Conservation (phyloP, 768 basidiomycete species). For the Termitomyces sp. region DNA sequence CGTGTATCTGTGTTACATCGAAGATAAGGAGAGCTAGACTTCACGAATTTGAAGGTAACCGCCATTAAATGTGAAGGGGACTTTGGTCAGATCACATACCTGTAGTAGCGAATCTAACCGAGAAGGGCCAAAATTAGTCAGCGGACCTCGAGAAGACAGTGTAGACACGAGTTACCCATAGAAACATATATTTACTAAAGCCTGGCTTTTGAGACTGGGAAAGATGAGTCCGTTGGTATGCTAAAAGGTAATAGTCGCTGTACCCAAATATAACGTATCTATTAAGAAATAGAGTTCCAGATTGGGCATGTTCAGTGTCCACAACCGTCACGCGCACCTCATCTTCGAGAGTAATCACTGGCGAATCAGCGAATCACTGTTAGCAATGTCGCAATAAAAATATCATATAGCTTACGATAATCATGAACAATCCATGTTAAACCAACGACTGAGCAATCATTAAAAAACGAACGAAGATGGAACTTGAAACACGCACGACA, state of each 20-base stretch:
- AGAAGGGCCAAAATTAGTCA: neutral
- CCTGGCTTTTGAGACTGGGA: constrained; percentile 30
- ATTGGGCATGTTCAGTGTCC: neutral
- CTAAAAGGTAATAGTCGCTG: neutral
- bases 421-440: constrained; percentile 38
- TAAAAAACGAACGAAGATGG: neutral
- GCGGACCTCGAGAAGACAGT: neutral
- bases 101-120: constrained; percentile 42
- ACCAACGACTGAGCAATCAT: constrained; percentile 21
- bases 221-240: neutral
- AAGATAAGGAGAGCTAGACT: constrained; percentile 40
- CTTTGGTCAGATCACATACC: neutral
- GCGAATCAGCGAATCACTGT: neutral
- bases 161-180: constrained; percentile 29
- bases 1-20: constrained; percentile 43
- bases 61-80: neutral
- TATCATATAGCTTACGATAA: constrained; percentile 23
- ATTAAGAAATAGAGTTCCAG: neutral
- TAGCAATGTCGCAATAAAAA: neutral
- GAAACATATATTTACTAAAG: constrained; percentile 37
- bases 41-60: neutral
- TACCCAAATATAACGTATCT: constrained; percentile 41
- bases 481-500: constrained; percentile 12
- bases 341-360: constrained; percentile 33
- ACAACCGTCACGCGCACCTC: constrained; percentile 21